Percentiles rank a stretch among this genome's conserved stretches.
Evolutionary conservation across 2,329 filamentous ascomycete genomes (phyloP).

Genomic region (Pseudopithomyces maydicus): DNA sequence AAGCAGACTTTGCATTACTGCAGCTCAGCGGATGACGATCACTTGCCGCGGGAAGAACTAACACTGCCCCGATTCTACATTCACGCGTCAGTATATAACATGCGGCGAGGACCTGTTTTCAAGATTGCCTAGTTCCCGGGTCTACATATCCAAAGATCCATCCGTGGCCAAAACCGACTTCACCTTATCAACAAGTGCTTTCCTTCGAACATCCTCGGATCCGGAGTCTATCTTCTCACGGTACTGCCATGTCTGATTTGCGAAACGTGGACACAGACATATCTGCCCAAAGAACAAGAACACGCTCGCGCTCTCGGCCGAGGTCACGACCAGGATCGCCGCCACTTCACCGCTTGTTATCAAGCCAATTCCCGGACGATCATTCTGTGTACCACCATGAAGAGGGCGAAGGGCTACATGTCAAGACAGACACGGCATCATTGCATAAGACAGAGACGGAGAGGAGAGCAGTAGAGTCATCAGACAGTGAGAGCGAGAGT

Average conservation of each 20-base stretch:
- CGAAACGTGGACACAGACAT: slow-evolving; percentile 9
- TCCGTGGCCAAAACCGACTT: background rate
- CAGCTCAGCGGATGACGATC: too few relatives aligned
- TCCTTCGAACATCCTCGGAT: background rate
- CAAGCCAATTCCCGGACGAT: slow-evolving; percentile 40
- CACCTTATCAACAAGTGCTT: background rate
- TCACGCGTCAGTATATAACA: background rate
- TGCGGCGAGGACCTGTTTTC: background rate
- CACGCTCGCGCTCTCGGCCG: slow-evolving; percentile 31
- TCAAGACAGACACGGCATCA: slow-evolving; percentile 26
- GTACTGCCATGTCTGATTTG: slow-evolving; percentile 14
- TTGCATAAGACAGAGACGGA: slow-evolving; percentile 33
- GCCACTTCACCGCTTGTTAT: slow-evolving; percentile 33
- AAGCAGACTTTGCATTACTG: background rate
- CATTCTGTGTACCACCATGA: slow-evolving; percentile 42
- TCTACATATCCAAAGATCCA: background rate
- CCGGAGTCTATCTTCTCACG: background rate
- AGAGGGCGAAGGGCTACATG: slow-evolving; percentile 30
- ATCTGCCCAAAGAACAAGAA: slow-evolving; percentile 15
- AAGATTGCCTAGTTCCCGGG: background rate
- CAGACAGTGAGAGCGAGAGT: slow-evolving; percentile 16
- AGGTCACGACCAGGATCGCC: slow-evolving; percentile 17
- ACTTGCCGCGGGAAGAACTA: background rate
- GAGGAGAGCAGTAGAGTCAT: slow-evolving; percentile 17
- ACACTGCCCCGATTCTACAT: background rate